phyloP scores from a whole-genome alignment of 352 stramenopile genomes.

The Peronospora belbahrii region DNA sequence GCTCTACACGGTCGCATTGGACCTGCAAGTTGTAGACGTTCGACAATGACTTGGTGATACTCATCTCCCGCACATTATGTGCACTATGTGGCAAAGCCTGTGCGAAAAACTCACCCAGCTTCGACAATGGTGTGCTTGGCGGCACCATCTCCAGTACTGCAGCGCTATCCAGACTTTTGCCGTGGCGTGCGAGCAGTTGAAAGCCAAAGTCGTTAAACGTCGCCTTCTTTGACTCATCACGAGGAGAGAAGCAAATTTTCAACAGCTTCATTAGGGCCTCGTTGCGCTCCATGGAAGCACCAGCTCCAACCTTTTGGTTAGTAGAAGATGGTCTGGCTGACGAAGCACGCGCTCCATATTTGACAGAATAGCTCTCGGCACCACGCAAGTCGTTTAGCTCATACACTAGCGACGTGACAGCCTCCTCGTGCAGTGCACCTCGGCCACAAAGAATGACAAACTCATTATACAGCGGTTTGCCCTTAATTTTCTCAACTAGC shows the following conservation, averaged over 20 bases:
- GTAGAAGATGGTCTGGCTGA: slow-evolving; percentile 14
- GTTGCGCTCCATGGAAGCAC: slow-evolving; percentile 42
- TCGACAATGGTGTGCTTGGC: slow-evolving; percentile 57
- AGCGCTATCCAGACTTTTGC: slow-evolving; percentile 69
- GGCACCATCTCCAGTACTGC: slow-evolving; percentile 63
- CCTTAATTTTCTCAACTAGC: slow-evolving; percentile 71
- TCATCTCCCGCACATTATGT: slow-evolving; percentile 77
- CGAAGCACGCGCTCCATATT: slow-evolving; percentile 47
- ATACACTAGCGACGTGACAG: slow-evolving; percentile 63
- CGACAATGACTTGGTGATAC: slow-evolving; percentile 72
- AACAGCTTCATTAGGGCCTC: slow-evolving; percentile 67
- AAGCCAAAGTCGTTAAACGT: slow-evolving; percentile 76
- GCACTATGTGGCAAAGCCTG: slow-evolving; percentile 70
- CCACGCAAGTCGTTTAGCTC: slow-evolving; percentile 76
- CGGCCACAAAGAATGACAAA: slow-evolving; percentile 81
- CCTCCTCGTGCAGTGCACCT: slow-evolving; percentile 71
- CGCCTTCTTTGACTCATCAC: slow-evolving; percentile 71
- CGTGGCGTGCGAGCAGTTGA: slow-evolving; percentile 66
- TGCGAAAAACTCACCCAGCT: slow-evolving; percentile 81
- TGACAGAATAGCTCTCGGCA: slow-evolving; percentile 75
- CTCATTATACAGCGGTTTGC: slow-evolving; percentile 70
- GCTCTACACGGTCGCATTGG: slow-evolving; percentile 79
- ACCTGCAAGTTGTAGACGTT: slow-evolving; percentile 89
- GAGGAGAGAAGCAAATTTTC: slow-evolving; percentile 72
- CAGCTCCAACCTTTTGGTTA: slow-evolving; percentile 33